phyloP scores from a whole-genome alignment of 2,329 filamentous ascomycete genomes.

The Chaetomiaceae sp. region DNA sequence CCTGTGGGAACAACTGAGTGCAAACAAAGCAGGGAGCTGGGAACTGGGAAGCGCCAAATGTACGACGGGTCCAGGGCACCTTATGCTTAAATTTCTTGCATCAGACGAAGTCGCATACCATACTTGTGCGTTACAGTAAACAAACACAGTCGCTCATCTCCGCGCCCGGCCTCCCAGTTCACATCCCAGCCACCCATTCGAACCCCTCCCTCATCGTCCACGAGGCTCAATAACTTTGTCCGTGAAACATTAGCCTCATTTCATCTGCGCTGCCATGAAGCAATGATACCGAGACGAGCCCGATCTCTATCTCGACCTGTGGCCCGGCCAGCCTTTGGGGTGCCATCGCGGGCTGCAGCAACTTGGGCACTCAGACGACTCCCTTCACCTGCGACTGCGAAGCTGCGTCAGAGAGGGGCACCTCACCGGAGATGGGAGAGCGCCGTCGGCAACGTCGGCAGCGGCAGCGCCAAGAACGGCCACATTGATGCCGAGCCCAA shows the following conservation, averaged over 20 bases:
- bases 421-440: slow-evolving; percentile 34
- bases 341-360: slow-evolving; percentile 14
- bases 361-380: slow-evolving; percentile 19
- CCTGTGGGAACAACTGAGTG: too few species aligned
- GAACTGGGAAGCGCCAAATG: too few species aligned
- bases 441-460: slow-evolving; percentile 55
- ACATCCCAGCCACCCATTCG: background rate
- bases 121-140: too few species aligned
- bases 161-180: too few species aligned
- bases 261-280: slow-evolving; percentile 23
- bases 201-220: background rate
- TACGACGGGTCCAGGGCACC: too few species aligned
- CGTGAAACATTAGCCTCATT: background rate
- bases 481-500: slow-evolving; percentile 74
- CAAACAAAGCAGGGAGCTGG: too few species aligned
- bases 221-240: background rate
- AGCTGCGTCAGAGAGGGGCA: background rate
- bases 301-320: slow-evolving; percentile 34
- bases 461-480: slow-evolving; percentile 65
- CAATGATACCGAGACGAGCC: slow-evolving; percentile 33
- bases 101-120: too few species aligned
- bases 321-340: slow-evolving; percentile 28
- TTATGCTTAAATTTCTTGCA: too few species aligned
- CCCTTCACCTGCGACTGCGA: background rate
- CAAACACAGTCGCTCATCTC: too few species aligned